phyloP scores from a whole-genome alignment of 495 filamentous ascomycete species.

The Penicillium waksmanii region DNA sequence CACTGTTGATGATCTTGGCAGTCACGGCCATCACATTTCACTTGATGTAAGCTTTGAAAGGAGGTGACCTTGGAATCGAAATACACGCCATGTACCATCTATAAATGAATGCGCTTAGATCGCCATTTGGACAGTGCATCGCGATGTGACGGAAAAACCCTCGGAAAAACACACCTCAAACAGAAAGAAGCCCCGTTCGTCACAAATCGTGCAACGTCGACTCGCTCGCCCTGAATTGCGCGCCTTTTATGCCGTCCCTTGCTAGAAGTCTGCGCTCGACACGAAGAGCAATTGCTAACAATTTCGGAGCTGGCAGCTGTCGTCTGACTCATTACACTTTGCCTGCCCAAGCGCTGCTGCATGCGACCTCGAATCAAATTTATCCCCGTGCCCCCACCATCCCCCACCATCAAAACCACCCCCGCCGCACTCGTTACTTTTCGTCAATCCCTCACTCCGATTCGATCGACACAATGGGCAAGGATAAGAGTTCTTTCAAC shows the following conservation, averaged over 20 bases:
- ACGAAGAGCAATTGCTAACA: constrained; percentile 32
- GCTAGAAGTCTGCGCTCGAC: constrained; percentile 24
- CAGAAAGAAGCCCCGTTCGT: constrained; percentile 22
- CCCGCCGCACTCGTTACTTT: constrained; percentile 36
- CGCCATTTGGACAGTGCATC: neutral
- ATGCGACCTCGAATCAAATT: constrained; percentile 35
- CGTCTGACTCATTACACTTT: constrained; percentile 22
- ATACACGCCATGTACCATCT: no score
- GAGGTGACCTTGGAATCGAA: no score
- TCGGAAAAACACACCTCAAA: constrained; percentile 26
- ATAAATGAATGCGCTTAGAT: neutral
- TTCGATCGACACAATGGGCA: constrained; percentile 34
- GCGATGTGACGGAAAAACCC: constrained; percentile 19
- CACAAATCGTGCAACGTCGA: constrained; percentile 13
- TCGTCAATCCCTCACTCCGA: constrained; percentile 28
- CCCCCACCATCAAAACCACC: constrained; percentile 39
- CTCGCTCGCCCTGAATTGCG: constrained; percentile 19
- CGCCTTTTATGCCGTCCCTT: constrained; percentile 33
- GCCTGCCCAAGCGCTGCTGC: constrained; percentile 26
- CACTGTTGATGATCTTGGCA: no score
- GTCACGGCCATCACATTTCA: no score
- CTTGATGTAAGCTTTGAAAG: no score
- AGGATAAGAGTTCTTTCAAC: constrained; percentile 44
- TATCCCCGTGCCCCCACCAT: constrained; percentile 42
- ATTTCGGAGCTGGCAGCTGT: constrained; percentile 11